Evolutionary conservation across 2,329 filamentous ascomycete species (phyloP).

Genomic region (Fusarium sp.): DNA sequence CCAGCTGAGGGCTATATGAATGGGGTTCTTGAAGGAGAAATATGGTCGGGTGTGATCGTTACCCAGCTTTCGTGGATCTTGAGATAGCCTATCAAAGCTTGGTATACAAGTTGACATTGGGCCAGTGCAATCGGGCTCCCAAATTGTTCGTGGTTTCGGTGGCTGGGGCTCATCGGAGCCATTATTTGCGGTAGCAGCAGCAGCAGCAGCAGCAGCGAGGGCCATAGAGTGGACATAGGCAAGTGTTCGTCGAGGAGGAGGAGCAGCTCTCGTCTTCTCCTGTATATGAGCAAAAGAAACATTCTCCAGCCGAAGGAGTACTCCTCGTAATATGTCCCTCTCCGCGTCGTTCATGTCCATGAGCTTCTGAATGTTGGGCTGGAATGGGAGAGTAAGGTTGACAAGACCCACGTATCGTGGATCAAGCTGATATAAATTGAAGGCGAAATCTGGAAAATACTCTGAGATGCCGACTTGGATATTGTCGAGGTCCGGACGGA

Average conservation of each 20-base stretch:
- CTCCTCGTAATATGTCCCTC: background rate
- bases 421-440: background rate
- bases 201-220: no score
- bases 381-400: background rate
- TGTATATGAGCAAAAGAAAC: background rate
- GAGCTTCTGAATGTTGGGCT: background rate
- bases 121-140: background rate
- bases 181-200: accelerated
- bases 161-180: no score
- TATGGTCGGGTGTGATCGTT: background rate
- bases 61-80: background rate
- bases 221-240: background rate
- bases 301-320: background rate
- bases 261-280: background rate
- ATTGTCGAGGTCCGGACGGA: background rate
- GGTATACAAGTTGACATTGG: background rate
- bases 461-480: background rate
- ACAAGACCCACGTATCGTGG: background rate
- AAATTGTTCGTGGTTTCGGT: background rate
- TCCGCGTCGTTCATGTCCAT: background rate
- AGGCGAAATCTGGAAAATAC: background rate
- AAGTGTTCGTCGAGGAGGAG: background rate
- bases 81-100: background rate
- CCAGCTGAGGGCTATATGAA: background rate
- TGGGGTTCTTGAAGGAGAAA: background rate